A percentile compares a stretch with the other conserved stretches of the same genome.
Evolutionary conservation across 768 basidiomycete species (phyloP).

Genomic region (Podaxis carcinomalis): DNA sequence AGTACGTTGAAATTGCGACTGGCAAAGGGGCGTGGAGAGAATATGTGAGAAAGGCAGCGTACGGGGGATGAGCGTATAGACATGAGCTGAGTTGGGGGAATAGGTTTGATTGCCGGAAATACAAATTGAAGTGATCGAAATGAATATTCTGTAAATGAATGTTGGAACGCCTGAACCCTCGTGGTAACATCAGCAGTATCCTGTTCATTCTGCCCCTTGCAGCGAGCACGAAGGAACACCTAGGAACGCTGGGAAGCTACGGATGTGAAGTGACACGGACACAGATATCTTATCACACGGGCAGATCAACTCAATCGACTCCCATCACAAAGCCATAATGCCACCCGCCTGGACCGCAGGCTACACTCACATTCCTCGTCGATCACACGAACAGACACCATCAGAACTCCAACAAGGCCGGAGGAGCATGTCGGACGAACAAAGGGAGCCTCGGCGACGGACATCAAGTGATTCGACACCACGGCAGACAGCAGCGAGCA

Average conservation of each 20-base stretch:
- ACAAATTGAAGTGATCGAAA: neutral
- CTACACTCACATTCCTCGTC: constrained; percentile 28
- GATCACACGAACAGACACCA: constrained; percentile 36
- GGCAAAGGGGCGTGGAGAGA: neutral
- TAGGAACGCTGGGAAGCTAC: neutral
- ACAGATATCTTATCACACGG: neutral
- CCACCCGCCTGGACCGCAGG: constrained; percentile 23
- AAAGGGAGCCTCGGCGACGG: constrained; percentile 29
- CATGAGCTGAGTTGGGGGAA: constrained; percentile 2
- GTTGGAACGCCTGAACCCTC: neutral
- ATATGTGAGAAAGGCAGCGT: neutral
- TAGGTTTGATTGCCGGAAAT: neutral
- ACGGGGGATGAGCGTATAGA: constrained; percentile 2
- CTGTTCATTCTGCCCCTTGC: no score
- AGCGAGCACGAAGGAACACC: no score
- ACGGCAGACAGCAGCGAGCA: constrained; percentile 38
- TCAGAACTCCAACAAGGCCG: constrained; percentile 25
- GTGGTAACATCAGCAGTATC: no score
- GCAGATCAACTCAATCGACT: neutral
- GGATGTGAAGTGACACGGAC: neutral
- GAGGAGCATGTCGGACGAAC: constrained; percentile 31
- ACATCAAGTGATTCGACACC: constrained; percentile 50
- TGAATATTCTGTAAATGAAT: no score
- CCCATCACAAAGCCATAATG: constrained; percentile 6
- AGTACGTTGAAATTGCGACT: constrained; percentile 54